Evolutionary conservation across 352 stramenopile genomes (phyloP).

Genomic region (Pythium insidiosum): DNA sequence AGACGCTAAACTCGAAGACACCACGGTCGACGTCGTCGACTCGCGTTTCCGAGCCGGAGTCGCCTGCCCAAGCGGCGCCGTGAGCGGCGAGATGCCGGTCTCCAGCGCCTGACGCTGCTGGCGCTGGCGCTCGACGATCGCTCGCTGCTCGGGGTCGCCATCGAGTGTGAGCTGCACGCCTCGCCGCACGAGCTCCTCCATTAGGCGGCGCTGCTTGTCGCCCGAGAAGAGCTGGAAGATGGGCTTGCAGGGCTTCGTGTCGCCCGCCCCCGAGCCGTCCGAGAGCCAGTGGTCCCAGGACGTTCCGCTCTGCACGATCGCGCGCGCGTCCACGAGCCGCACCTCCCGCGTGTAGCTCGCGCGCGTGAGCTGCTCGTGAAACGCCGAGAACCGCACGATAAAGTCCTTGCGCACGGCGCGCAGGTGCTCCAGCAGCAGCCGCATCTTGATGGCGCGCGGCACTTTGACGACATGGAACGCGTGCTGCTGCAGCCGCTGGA

Average conservation of each 20-base stretch:
- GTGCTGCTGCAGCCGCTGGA: constrained; percentile 60
- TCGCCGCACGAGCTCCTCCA: constrained; percentile 48
- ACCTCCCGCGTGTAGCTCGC: constrained; percentile 50
- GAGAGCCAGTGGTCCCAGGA: constrained; percentile 23
- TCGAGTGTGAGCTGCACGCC: constrained; percentile 68
- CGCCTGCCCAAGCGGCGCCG: neutral
- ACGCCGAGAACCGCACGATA: constrained; percentile 29
- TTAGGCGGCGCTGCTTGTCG: constrained; percentile 18
- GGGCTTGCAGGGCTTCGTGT: constrained; percentile 8
- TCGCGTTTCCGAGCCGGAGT: constrained; percentile 18
- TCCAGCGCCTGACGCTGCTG: constrained; percentile 23
- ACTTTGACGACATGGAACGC: constrained; percentile 58
- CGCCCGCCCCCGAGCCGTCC: constrained; percentile 9
- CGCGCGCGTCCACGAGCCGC: constrained; percentile 55
- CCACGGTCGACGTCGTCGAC: neutral
- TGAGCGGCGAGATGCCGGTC: neutral
- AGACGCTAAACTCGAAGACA: neutral
- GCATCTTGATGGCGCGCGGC: constrained; percentile 59
- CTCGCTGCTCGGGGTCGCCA: constrained; percentile 43
- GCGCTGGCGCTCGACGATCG: constrained; percentile 35
- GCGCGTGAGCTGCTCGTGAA: constrained; percentile 39
- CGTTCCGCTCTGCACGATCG: constrained; percentile 54
- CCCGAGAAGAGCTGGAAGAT: constrained; percentile 49
- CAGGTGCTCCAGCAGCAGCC: constrained; percentile 42
- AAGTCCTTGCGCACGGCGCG: constrained; percentile 29